Evolutionary conservation across 192 early-diverging fungal genomes (phyloP).

Genomic region (Coemansia sp.): DNA sequence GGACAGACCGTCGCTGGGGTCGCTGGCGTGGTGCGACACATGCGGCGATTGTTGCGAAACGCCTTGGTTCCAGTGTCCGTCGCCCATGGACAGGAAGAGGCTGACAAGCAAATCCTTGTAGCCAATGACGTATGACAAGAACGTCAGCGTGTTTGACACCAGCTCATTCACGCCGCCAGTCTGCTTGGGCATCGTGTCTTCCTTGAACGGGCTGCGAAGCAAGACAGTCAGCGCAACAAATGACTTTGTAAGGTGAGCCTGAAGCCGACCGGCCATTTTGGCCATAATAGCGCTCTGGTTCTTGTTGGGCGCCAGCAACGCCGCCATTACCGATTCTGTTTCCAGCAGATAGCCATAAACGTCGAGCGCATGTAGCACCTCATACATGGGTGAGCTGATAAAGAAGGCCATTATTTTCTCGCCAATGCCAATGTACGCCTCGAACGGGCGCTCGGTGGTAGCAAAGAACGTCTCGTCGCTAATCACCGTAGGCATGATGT

Average conservation of each 20-base stretch:
- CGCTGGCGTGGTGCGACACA: slow-evolving; percentile 44
- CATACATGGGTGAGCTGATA: slow-evolving; percentile 42
- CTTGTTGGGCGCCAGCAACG: slow-evolving; percentile 31
- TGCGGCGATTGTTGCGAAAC: slow-evolving; percentile 15
- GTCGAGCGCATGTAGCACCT: slow-evolving; percentile 49
- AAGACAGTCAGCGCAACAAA: slow-evolving; percentile 36
- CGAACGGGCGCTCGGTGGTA: slow-evolving; percentile 39
- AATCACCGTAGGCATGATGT: slow-evolving; percentile 51
- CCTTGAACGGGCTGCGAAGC: slow-evolving; percentile 41
- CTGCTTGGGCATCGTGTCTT: slow-evolving; percentile 48
- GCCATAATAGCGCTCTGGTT: slow-evolving; percentile 35
- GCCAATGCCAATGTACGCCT: slow-evolving; percentile 37
- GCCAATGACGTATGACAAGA: slow-evolving; percentile 38
- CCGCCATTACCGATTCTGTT: slow-evolving; percentile 29
- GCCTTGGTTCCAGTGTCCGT: slow-evolving; percentile 49
- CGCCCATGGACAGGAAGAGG: slow-evolving; percentile 49
- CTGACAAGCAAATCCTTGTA: slow-evolving; percentile 50
- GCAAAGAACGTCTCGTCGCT: slow-evolving; percentile 40
- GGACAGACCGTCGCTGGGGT: slow-evolving; percentile 49
- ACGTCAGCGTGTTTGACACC: slow-evolving; percentile 45
- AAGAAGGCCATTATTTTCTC: slow-evolving; percentile 47
- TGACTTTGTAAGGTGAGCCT: slow-evolving; percentile 39
- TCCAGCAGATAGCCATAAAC: slow-evolving; percentile 49
- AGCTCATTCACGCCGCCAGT: slow-evolving; percentile 49
- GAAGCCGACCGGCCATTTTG: slow-evolving; percentile 35